These are phyloP conservation scores for Lecanoromycetidae sp. DNA, from an alignment of 2,329 filamentous ascomycete species.

Conservation along the genomic window DNA sequence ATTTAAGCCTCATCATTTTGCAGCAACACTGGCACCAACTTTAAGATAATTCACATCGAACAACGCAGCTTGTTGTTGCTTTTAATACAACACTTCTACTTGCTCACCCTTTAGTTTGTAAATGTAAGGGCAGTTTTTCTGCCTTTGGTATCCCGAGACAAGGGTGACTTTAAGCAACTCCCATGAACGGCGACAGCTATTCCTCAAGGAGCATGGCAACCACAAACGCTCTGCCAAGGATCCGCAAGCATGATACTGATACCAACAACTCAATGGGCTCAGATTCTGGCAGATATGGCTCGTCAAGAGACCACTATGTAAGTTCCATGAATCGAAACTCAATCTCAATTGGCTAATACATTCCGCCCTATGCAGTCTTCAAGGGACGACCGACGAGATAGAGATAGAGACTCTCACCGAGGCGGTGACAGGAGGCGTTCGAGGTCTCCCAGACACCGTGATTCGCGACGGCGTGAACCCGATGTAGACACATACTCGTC, in stretches of 20 bases:
- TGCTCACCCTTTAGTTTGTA: no score
- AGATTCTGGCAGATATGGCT: slow-evolving; percentile 39
- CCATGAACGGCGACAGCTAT: slow-evolving; percentile 79
- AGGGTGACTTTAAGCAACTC: not conserved
- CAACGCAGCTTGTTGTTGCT: no score
- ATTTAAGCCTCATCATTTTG: no score
- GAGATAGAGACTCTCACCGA: slow-evolving; percentile 36
- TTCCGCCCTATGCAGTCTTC: slow-evolving; percentile 15
- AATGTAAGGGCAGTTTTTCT: no score
- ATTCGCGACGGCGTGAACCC: slow-evolving; percentile 52
- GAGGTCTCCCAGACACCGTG: slow-evolving; percentile 62
- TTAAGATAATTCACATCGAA: no score
- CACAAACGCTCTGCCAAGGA: slow-evolving; percentile 15
- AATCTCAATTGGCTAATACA: not conserved
- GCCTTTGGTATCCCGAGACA: no score
- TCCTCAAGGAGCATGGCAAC: slow-evolving; percentile 56
- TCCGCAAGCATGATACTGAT: slow-evolving; percentile 24
- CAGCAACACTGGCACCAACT: no score
- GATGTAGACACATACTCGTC: slow-evolving; percentile 82
- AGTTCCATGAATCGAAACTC: slow-evolving; percentile 20
- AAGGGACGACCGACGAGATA: slow-evolving; percentile 30
- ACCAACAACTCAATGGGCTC: slow-evolving; percentile 27
- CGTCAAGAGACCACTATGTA: slow-evolving; percentile 43
- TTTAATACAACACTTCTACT: no score
- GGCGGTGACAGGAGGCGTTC: slow-evolving; percentile 62